These are phyloP conservation scores for Penicillium brasilianum DNA, from an alignment of 2,329 filamentous ascomycete genomes.

Conservation along the genomic window DNA sequence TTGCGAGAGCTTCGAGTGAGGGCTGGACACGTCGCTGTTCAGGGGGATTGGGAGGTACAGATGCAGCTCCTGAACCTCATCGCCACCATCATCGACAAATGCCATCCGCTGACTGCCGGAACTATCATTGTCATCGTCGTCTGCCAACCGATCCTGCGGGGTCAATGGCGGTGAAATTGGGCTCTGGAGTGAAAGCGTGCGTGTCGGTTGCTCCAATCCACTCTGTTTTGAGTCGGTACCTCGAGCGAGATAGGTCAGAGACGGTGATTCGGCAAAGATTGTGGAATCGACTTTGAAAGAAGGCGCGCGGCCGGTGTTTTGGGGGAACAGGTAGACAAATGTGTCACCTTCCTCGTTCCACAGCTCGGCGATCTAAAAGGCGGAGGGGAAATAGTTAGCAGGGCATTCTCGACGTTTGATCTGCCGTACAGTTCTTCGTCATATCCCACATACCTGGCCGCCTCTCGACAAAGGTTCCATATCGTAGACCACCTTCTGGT, in stretches of 20 bases:
- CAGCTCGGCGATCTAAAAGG: constrained; percentile 58
- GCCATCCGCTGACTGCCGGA: constrained; percentile 56
- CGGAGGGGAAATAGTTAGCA: background rate
- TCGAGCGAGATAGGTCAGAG: constrained; percentile 61
- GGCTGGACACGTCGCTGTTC: constrained; percentile 54
- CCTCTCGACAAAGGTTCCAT: constrained; percentile 56
- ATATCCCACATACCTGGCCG: constrained; percentile 52
- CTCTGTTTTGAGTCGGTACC: constrained; percentile 56
- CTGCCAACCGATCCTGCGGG: constrained; percentile 36
- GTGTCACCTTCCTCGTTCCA: constrained; percentile 69
- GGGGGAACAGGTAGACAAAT: constrained; percentile 66
- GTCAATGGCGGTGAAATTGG: constrained; percentile 39
- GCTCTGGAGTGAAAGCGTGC: constrained; percentile 39
- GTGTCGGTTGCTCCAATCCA: constrained; percentile 36
- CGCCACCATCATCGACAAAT: constrained; percentile 52
- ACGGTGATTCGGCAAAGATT: constrained; percentile 61
- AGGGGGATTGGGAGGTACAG: constrained; percentile 65
- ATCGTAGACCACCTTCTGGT: constrained; percentile 62
- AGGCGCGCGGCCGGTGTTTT: constrained; percentile 59
- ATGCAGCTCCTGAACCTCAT: constrained; percentile 54
- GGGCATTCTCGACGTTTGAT: background rate
- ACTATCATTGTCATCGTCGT: constrained; percentile 46
- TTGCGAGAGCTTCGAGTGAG: constrained; percentile 39
- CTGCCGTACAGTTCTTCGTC: background rate
- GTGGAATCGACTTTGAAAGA: constrained; percentile 67